Conservation (phyloP, 768 basidiomycete genomes). For the Trametes punicea region DNA sequence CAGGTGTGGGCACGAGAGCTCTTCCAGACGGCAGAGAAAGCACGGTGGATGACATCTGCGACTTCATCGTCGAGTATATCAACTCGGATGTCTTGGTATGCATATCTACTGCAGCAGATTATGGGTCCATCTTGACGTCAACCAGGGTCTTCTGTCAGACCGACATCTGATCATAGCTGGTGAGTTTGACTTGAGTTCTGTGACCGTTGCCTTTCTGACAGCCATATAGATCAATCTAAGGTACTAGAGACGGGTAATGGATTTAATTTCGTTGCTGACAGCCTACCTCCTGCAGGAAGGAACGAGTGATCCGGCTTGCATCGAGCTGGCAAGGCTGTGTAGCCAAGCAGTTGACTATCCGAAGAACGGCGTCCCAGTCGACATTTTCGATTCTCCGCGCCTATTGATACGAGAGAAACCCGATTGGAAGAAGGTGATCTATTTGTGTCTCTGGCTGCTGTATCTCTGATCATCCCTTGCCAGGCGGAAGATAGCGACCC, state of each 20-base stretch:
- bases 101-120: background rate
- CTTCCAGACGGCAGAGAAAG: constrained; percentile 36
- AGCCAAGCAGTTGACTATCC: constrained; percentile 75
- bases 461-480: background rate
- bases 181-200: constrained; percentile 28
- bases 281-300: constrained; percentile 64
- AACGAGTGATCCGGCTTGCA: constrained; percentile 54
- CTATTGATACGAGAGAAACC: constrained; percentile 66
- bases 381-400: constrained; percentile 48
- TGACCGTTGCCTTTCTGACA: background rate
- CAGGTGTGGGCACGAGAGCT: constrained; percentile 24
- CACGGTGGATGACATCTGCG: constrained; percentile 66
- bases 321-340: constrained; percentile 57
- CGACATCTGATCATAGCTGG: constrained; percentile 71
- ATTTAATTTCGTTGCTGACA: background rate
- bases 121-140: background rate
- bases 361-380: constrained; percentile 68
- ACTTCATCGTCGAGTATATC: constrained; percentile 83
- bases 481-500: constrained; percentile 35
- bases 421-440: constrained; percentile 60
- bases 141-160: constrained; percentile 39
- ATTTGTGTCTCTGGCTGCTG: background rate
- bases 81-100: constrained; percentile 75
- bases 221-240: constrained; percentile 61
- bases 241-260: constrained; percentile 31